Evolutionary conservation across 179 eudicot genomes (phyloP), one percentile per base, ranked within the genome.

Genomic region (Actinidia arguta): DNA sequence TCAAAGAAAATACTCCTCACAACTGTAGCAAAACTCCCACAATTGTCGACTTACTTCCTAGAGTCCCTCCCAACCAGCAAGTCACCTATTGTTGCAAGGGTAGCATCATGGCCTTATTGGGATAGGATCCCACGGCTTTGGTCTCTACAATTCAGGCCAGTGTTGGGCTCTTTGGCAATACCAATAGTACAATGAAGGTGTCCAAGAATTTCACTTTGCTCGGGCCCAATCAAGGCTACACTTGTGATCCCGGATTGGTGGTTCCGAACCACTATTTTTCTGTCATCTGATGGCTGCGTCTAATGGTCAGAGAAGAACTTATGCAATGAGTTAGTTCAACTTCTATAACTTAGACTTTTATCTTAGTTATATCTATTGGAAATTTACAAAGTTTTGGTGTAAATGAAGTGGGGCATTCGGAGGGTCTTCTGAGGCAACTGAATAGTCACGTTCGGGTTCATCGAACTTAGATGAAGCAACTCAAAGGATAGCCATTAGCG

Each of bases 11-110:
- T 52, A 22, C 80, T 5, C 91, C 91, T 6, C 90, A 89, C 72
- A 85, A 85, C 14, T 89, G 91, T 66, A 72, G 18, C 64, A 87
- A 78, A 52, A 84, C 18, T 16, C 91, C 91, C 7, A 82, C 75
- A 3, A 74, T 87, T 67, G 90, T 89, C 6, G 91, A 89, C 73
- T 72, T 89, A 72, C 83, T 89, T 11, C 87, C 89, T 5, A 87
- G 84, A n/a, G 89, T 74, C 11, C 90, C 90, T 44, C 86, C 82
- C 84, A 89, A 87, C 59, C 90, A 85, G 36, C 91, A 89, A 70
- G 72, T 82, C 59, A 39, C 85, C 59, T 82, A 88, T 1, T 89
- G 92, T 81, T 89, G 92, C 82, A 88, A 81, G 73, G 92, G 86
- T 11, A 90, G 92, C 4, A 85, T 84, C 14, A 24, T 89, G 58